These are phyloP conservation scores for Dictyostelium intermedium DNA, from an alignment of 78 protist species.

Conservation along the genomic window DNA sequence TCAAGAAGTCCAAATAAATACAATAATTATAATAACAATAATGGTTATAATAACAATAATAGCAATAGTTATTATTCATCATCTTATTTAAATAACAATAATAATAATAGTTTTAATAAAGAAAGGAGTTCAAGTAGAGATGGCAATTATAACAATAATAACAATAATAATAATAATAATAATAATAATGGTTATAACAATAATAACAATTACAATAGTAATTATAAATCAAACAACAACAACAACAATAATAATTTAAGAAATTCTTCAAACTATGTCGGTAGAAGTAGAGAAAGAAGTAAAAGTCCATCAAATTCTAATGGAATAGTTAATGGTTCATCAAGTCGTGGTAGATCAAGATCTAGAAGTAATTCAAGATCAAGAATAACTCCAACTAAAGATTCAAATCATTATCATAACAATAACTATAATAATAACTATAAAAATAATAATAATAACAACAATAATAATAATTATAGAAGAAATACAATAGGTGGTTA, in stretches of 20 bases:
- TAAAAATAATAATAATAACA: not conserved
- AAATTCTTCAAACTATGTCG: not conserved
- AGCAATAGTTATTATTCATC: not conserved
- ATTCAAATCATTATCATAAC: not conserved
- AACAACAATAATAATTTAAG: not conserved
- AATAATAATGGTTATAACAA: not conserved
- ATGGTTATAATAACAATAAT: not conserved
- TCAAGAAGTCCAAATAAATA: not conserved
- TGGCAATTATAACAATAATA: not conserved
- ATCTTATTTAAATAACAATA: not conserved
- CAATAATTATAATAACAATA: not conserved
- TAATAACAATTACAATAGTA: not conserved
- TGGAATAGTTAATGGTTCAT: not conserved
- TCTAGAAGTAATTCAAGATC: slow-evolving; percentile 13
- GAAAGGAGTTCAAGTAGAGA: not conserved
- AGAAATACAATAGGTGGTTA: not conserved
- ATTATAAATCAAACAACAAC: not conserved
- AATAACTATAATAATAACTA: not conserved
- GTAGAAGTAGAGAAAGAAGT: not conserved
- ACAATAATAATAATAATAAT: not conserved
- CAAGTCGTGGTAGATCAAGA: slow-evolving; percentile 14
- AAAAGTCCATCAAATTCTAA: not conserved
- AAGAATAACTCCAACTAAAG: not conserved
- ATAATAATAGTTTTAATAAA: not conserved
- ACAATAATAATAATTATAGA: not conserved